Base-by-base conservation (phyloP, 768 basidiomycete species). In the Austroboletus eburneus region DNA sequence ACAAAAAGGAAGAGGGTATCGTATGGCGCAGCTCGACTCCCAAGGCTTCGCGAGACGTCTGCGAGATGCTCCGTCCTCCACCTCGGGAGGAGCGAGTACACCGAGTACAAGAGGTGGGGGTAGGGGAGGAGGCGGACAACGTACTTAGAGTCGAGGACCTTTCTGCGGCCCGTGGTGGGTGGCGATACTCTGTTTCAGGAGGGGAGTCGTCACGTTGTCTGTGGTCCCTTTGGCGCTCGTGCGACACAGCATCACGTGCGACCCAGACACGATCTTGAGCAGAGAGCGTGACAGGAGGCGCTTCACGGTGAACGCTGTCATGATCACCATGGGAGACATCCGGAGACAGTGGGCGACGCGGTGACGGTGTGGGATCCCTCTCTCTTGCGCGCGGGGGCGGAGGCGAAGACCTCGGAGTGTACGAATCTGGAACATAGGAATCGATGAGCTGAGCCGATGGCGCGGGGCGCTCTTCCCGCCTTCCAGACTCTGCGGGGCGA, bases 121-220 rank as follows among this genome's bases (percentile, higher is more conserved):
- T 50, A 57, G 64, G 66, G 61, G 62, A 70, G 57, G 68, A 72
- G 64, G 72, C 66, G 60, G 69, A 73, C 63, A 73, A 73, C 72
- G 72, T 73, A 73, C 72, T 72, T 54, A 59, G 54, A 58, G 72
- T 60, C 63, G 72, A 65, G 41, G 65, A 61, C 53, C 59, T 63
- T 51, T 62, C 65, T 42, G 58, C 40, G 50, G 63, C 65, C 27
- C 57, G 56, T 44, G 61, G 66, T 27, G 24, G 49, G 45, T 54
- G 46, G 49, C 63, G 65, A 41, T 49, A 54, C 16, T 57, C 58
- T 14, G 39, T 38, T 46, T 61, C 49, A 12, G 46, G 27, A 29
- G 49, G 42, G 39, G 44, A 41, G 9, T 59, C 61, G 36, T 68
- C 64, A 27, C 39, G 59, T 43, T 65, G 57, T 49, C 50, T 62